Evolutionary conservation across 208 protist species (phyloP).

Genomic region (Crithidia acanthocephali): DNA sequence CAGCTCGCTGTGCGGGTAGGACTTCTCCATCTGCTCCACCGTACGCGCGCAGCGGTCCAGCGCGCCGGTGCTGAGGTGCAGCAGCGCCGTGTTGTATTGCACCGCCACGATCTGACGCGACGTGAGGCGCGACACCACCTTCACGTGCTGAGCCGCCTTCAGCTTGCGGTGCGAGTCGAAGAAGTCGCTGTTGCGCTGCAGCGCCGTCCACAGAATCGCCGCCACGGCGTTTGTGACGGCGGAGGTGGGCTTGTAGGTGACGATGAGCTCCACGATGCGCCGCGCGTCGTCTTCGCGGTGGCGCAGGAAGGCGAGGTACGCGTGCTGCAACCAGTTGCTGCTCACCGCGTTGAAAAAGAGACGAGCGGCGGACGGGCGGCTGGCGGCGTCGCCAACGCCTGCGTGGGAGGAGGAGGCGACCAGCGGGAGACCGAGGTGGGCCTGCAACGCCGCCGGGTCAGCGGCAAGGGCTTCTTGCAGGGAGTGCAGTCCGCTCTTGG

Average conservation of each 20-base stretch:
- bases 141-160: conserved; percentile 63
- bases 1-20: conserved; percentile 64
- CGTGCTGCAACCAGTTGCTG: conserved; percentile 83
- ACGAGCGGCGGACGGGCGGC: conserved; percentile 46
- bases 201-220: conserved; percentile 73
- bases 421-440: conserved; percentile 29
- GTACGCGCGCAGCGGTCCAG: conserved; percentile 57
- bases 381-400: background rate
- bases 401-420: conserved; percentile 7
- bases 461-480: conserved; percentile 59
- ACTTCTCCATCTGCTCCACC: conserved; percentile 69
- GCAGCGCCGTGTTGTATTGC: conserved; percentile 87
- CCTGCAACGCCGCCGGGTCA: conserved; percentile 29
- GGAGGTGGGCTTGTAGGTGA: conserved; percentile 62
- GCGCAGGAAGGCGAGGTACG: conserved; percentile 60
- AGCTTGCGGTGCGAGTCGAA: conserved; percentile 78
- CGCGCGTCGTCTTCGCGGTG: conserved; percentile 58
- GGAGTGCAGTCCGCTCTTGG: conserved; percentile 46
- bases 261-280: conserved; percentile 52
- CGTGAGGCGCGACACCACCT: conserved; percentile 60
- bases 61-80: conserved; percentile 67
- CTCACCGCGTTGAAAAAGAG: conserved; percentile 81
- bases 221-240: conserved; percentile 67
- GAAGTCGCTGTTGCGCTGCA: conserved; percentile 61
- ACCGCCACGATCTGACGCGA: conserved; percentile 68